phyloP scores from a whole-genome alignment of 805 yeast species.

The Candida piceae region DNA sequence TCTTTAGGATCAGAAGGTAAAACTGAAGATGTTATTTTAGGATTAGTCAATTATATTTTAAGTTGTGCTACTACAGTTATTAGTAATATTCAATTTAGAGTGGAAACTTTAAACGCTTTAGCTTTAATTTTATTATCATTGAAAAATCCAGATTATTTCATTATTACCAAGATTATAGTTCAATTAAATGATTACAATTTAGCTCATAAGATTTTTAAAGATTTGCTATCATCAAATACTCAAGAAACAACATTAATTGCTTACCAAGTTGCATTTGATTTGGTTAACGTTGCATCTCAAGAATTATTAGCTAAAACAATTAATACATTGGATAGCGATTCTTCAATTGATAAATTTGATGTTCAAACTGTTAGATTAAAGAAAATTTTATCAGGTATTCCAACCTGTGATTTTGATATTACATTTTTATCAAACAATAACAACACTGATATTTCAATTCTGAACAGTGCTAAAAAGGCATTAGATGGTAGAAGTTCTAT shows the following conservation, averaged over 20 bases:
- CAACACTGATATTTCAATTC: conserved; percentile 76
- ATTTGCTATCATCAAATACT: conserved; percentile 37
- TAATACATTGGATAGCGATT: conserved; percentile 31
- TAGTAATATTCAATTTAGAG: conserved; percentile 60
- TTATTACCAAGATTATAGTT: conserved; percentile 79
- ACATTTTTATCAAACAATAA: conserved; percentile 84
- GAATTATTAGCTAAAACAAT: conserved; percentile 64
- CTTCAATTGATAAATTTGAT: conserved; percentile 20
- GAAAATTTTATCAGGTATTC: conserved; percentile 80
- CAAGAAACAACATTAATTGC: conserved; percentile 51
- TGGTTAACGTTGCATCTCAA: conserved; percentile 88
- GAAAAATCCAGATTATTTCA: conserved; percentile 71
- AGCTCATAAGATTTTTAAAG: conserved; percentile 65
- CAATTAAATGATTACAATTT: conserved; percentile 74
- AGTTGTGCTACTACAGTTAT: conserved; percentile 68
- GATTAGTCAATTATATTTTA: conserved; percentile 67
- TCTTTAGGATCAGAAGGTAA: conserved; percentile 31
- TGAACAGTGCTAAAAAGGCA: conserved; percentile 73
- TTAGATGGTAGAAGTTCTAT: conserved; percentile 91
- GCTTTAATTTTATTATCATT: conserved; percentile 55
- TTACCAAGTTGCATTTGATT: conserved; percentile 91
- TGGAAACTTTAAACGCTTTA: conserved; percentile 55
- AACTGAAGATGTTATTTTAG: conserved; percentile 49
- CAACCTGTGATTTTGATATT: conserved; percentile 87
- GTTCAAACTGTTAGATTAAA: conserved; percentile 43